Conservation (phyloP, 78 protist genomes). For the Pelomyxa schiedti region DNA sequence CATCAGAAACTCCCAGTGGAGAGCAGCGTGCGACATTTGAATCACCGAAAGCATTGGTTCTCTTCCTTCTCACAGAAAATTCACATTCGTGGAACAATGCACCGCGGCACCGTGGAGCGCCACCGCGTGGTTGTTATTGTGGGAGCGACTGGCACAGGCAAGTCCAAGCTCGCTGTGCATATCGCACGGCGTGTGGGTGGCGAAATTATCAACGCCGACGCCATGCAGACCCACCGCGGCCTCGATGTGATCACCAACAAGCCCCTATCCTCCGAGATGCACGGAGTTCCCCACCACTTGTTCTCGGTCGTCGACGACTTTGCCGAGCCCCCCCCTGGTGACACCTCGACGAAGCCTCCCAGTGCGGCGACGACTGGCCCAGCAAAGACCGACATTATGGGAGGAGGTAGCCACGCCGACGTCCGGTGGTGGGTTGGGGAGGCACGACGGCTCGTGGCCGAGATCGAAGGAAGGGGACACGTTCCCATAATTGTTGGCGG, state of each 20-base stretch:
- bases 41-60: too few species aligned
- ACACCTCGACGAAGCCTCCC: too few species aligned
- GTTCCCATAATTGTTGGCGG: constrained; percentile 20
- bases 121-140: not conserved
- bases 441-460: not conserved
- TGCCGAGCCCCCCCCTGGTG: not conserved
- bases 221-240: constrained; percentile 15
- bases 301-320: constrained; percentile 1
- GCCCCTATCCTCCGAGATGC: not conserved
- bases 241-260: constrained; percentile 30
- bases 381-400: too few species aligned
- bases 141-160: not conserved
- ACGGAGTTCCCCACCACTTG: constrained; percentile 12
- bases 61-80: too few species aligned
- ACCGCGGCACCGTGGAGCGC: too few species aligned
- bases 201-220: constrained; percentile 9
- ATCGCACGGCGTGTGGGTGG: constrained; percentile 1
- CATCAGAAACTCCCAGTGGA: too few species aligned
- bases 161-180: constrained; percentile 3
- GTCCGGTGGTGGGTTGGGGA: not conserved
- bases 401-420: too few species aligned
- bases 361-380: too few species aligned
- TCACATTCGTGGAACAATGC: too few species aligned
- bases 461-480: not conserved
- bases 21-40: too few species aligned